Base-by-base conservation (phyloP, 768 basidiomycete genomes). In the Sistotremastrum suecicum region DNA sequence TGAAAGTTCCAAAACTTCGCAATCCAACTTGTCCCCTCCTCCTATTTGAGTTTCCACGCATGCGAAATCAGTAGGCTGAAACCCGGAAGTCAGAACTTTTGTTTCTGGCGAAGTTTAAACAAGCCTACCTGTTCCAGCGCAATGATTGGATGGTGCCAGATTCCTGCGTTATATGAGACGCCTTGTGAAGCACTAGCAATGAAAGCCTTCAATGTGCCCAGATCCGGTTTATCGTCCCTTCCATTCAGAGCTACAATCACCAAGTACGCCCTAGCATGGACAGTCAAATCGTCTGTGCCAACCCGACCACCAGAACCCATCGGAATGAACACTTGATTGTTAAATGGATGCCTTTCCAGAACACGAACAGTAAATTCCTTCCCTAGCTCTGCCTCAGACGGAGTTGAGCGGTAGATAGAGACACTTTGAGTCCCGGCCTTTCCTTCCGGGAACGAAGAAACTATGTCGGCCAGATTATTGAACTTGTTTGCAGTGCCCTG, bases 141-240 rank as follows among this genome's bases (percentile, higher is more conserved):
- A 28, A 89, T 79, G 75, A 94, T 86, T 2, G 94, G 91, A 68
- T 95, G 91, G 63, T 97, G 92, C 92, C 95, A 97, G 38, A 89
- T 67, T 3, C 77, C 87, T 2, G 71, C 73, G 51, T 80, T 67
- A 60, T 97, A 99, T 29, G 83, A 72, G 42, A 98, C 75, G 0
- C 91, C 95, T 58, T 99, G 94, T 0, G 76, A 72, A 2, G 76
- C 68, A 39, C 68, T 79, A 0, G 88, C 91, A 39, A 83, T 55
- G 62, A 98, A 99, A 3, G 88, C 91, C 46, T 80, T 75, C 47
- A 89, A 51, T 1, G 78, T 89, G 38, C 58, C 55, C 48, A 89
- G 52, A 57, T 94, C 80, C 1, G 95, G 95, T 52, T 68, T 66
- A 58, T 84, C 86, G 51, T 90, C 76, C 6, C 50, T 51, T 2